phyloP scores from a whole-genome alignment of 2,329 filamentous ascomycete genomes.

The Diaporthe helianthi region DNA sequence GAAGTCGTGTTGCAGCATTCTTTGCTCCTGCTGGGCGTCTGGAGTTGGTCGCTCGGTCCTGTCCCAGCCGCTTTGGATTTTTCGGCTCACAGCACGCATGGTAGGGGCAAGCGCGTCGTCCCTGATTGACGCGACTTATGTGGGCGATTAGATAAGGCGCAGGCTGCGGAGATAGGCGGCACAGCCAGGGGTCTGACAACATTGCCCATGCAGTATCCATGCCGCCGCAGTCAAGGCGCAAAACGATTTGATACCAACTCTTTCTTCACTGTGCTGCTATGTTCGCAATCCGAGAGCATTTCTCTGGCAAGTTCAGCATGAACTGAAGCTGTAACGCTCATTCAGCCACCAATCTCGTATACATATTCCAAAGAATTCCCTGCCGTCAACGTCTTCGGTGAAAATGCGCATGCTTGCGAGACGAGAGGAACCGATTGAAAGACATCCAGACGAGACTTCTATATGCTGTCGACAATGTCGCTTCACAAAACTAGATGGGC shows the following conservation, averaged over 20 bases:
- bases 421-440: not conserved
- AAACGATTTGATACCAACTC: not conserved
- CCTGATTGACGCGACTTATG: slow-evolving; percentile 17
- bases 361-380: not conserved
- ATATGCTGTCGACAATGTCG: not conserved
- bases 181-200: not conserved
- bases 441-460: not conserved
- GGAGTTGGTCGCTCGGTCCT: slow-evolving; percentile 20
- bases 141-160: slow-evolving; percentile 23
- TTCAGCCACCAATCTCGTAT: not conserved
- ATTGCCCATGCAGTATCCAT: not conserved
- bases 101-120: slow-evolving; percentile 17
- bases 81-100: not conserved
- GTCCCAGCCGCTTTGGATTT: slow-evolving; percentile 7
- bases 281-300: not conserved
- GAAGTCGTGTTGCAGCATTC: slow-evolving; percentile 23
- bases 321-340: not conserved
- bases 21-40: slow-evolving; percentile 17
- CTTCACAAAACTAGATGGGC: not conserved
- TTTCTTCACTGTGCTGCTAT: not conserved
- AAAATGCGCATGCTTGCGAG: not conserved
- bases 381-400: not conserved
- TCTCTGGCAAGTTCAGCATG: not conserved
- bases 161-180: not conserved
- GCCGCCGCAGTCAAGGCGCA: slow-evolving; percentile 4